phyloP scores from a whole-genome alignment of 2,329 filamentous ascomycete genomes.

The Colletotrichum chrysophilum region DNA sequence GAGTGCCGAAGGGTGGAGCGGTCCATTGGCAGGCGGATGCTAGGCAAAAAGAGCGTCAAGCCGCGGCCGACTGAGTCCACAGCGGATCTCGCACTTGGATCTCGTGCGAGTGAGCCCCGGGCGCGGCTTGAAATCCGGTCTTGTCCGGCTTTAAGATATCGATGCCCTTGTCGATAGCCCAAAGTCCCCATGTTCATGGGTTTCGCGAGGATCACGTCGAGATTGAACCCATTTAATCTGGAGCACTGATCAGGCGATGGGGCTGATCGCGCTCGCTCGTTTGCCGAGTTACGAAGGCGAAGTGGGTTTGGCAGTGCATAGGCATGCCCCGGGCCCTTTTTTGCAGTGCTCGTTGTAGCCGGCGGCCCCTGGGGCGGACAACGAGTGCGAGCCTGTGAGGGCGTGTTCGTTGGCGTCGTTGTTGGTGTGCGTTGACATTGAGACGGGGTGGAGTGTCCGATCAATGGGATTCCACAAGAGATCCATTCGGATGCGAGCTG shows the following conservation, averaged over 20 bases:
- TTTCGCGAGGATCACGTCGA: conserved; percentile 3
- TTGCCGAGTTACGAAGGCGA: conserved; percentile 19
- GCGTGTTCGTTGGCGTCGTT: neutral
- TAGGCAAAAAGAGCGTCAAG: conserved; percentile 19
- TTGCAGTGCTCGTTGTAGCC: neutral
- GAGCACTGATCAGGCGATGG: conserved; percentile 16
- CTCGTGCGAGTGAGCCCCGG: conserved; percentile 19
- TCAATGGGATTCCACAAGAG: neutral
- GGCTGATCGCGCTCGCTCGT: conserved; percentile 18
- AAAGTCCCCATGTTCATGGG: neutral
- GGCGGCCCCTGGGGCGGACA: neutral
- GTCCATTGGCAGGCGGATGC: conserved; percentile 14
- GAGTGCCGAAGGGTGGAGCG: conserved; percentile 20
- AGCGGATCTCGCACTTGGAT: conserved; percentile 18
- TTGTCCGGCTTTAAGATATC: conserved; percentile 11
- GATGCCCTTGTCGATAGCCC: conserved; percentile 1
- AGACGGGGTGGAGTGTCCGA: neutral
- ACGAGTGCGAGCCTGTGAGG: neutral
- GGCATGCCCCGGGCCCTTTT: neutral
- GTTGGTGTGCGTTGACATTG: neutral
- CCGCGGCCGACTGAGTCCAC: conserved; percentile 11
- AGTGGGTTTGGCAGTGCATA: neutral
- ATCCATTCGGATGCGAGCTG: conserved; percentile 3
- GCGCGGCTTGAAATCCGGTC: conserved; percentile 15
- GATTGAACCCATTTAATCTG: conserved; percentile 9